These are phyloP conservation scores for Teunomyces aglyptinius DNA, from an alignment of 805 yeast genomes.

Conservation along the genomic window DNA sequence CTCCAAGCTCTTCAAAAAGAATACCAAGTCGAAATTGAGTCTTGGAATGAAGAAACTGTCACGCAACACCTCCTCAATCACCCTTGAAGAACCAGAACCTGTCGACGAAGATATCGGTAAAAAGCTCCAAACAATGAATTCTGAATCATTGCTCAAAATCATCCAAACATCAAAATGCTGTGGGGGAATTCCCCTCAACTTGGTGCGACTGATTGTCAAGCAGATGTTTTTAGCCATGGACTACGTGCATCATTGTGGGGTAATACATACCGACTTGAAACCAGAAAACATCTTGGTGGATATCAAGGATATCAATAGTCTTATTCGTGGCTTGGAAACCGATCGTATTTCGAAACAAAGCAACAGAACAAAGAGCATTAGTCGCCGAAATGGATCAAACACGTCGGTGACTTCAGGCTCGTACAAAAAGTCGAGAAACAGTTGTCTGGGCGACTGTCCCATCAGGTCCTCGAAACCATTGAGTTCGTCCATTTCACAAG, in stretches of 20 bases:
- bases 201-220: conserved; percentile 55
- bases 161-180: conserved; percentile 37
- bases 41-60: conserved; percentile 14
- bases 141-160: conserved; percentile 27
- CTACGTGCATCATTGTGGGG: conserved; percentile 61
- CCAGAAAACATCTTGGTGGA: conserved; percentile 48
- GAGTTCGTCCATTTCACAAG: conserved; percentile 13
- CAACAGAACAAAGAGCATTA: conserved; percentile 7
- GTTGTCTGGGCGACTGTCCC: conserved; percentile 23
- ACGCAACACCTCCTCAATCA: not conserved
- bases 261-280: conserved; percentile 50
- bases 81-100: not conserved
- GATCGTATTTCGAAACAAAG: conserved; percentile 14
- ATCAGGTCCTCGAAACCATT: conserved; percentile 49
- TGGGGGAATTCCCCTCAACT: conserved; percentile 54
- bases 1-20: conserved; percentile 14
- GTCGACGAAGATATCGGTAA: conserved; percentile 4
- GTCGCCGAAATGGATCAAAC: conserved; percentile 10
- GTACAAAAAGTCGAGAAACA: conserved; percentile 13
- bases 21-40: conserved; percentile 21
- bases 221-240: conserved; percentile 57
- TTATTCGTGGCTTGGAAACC: conserved; percentile 43
- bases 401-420: conserved; percentile 5
- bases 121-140: conserved; percentile 13
- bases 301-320: conserved; percentile 52